phyloP scores from a whole-genome alignment of 78 protist genomes.

The Protostelium mycophagum region DNA sequence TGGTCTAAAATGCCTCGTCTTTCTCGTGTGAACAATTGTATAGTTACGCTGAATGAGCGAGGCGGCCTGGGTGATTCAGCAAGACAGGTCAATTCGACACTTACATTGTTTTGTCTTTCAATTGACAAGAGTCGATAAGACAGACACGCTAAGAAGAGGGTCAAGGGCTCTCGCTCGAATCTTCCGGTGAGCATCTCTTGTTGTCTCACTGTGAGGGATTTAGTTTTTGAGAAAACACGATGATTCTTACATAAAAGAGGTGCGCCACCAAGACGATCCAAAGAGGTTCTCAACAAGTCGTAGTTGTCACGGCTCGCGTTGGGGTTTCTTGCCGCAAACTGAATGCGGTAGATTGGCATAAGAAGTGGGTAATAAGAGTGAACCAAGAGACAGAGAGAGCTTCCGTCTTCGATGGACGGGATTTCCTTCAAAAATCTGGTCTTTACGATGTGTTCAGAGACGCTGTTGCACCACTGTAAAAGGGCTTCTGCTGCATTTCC shows the following conservation, averaged over 20 bases:
- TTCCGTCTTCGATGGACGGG: not conserved
- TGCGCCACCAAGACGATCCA: not conserved
- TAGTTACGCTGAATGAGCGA: not conserved
- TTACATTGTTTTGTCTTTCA: not conserved
- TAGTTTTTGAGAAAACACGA: not conserved
- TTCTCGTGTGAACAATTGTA: not conserved
- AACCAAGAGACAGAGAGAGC: not conserved
- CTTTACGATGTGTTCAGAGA: not conserved
- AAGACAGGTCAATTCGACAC: not conserved
- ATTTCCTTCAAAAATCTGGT: not conserved
- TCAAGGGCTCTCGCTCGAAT: not conserved
- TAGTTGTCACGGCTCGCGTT: not conserved
- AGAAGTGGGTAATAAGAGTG: not conserved
- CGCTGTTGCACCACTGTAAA: not conserved
- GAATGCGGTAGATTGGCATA: not conserved
- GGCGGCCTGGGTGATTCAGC: not conserved
- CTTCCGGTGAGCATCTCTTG: not conserved
- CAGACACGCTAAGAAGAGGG: not conserved
- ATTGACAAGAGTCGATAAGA: not conserved
- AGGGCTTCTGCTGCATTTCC: not conserved
- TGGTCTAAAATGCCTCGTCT: not conserved
- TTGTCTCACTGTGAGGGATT: not conserved
- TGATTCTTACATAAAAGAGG: not conserved
- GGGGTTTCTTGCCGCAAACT: not conserved
- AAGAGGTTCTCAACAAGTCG: not conserved